A percentile compares a stretch with the other conserved stretches of the same genome.
Evolutionary conservation across 768 basidiomycete genomes (phyloP).

Genomic region (Leccinum variicolor): DNA sequence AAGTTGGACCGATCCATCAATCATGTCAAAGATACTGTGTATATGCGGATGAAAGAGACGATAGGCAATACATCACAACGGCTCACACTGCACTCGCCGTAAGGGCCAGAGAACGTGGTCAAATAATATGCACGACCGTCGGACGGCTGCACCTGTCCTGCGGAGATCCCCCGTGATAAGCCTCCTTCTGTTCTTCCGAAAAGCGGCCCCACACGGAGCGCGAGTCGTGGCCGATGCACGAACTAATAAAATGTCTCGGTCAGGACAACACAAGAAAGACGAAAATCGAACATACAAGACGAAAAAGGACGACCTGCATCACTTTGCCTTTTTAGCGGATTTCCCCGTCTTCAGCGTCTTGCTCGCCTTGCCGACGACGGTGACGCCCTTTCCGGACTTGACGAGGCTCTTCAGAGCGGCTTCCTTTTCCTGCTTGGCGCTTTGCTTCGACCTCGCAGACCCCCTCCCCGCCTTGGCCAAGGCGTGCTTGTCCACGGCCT

Average conservation of each 20-base stretch:
- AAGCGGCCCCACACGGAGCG: neutral
- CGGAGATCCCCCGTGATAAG: neutral
- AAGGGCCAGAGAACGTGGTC: neutral
- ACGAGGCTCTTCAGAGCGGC: conserved; percentile 78
- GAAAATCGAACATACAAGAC: conserved; percentile 7
- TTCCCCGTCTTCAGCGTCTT: conserved; percentile 29
- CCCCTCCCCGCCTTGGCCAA: conserved; percentile 29
- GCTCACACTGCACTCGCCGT: neutral
- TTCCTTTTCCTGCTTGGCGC: conserved; percentile 78
- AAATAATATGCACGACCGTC: neutral
- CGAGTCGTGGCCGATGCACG: neutral
- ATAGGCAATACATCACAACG: neutral
- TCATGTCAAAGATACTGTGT: neutral
- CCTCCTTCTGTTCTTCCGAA: neutral
- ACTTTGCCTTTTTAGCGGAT: conserved; percentile 24
- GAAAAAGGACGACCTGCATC: neutral
- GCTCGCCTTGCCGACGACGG: conserved; percentile 74
- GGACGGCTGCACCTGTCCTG: neutral
- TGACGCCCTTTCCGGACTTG: conserved; percentile 82
- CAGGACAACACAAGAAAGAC: neutral
- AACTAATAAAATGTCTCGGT: neutral
- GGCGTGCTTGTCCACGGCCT: conserved; percentile 61
- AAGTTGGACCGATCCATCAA: too few relatives aligned
- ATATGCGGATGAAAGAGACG: neutral
- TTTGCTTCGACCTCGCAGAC: conserved; percentile 31